phyloP scores from a whole-genome alignment of 2,329 filamentous ascomycete species.

The Didymella lethalis region DNA sequence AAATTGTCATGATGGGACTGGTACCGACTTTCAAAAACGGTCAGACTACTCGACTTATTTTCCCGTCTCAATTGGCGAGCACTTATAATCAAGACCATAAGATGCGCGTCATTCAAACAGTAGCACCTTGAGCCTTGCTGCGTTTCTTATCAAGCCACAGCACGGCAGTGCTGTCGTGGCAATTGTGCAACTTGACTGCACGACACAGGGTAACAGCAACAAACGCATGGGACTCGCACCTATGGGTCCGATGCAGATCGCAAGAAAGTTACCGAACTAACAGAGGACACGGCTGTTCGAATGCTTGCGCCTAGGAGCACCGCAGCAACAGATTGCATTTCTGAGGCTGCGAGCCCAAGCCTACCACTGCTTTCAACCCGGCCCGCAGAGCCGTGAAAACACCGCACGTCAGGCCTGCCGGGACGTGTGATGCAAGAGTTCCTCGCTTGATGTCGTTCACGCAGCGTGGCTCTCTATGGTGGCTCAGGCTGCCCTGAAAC shows the following conservation, averaged over 20 bases:
- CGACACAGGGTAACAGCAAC: conserved; percentile 1
- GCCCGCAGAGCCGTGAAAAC: background rate
- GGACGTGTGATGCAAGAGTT: background rate
- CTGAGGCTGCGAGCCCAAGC: background rate
- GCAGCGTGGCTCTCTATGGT: conserved; percentile 6
- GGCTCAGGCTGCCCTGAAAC: conserved; percentile 14
- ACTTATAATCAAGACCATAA: background rate
- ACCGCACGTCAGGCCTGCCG: background rate
- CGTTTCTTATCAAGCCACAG: background rate
- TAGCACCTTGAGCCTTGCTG: background rate
- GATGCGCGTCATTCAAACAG: conserved; percentile 3
- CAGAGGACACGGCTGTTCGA: background rate
- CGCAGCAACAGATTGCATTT: background rate
- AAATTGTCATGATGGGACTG: conserved; percentile 1
- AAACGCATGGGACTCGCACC: background rate
- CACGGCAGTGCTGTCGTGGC: background rate
- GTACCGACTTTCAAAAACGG: background rate
- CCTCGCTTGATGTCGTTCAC: conserved; percentile 6
- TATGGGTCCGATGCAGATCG: background rate
- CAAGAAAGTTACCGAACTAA: background rate
- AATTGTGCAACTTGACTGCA: background rate
- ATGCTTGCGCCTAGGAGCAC: background rate
- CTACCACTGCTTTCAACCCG: background rate
- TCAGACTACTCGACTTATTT: conserved; percentile 5
- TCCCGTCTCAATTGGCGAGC: background rate